These are phyloP conservation scores for Chlamydomonas sp. DNA, from an alignment of 139 green algal species.

Conservation along the genomic window DNA sequence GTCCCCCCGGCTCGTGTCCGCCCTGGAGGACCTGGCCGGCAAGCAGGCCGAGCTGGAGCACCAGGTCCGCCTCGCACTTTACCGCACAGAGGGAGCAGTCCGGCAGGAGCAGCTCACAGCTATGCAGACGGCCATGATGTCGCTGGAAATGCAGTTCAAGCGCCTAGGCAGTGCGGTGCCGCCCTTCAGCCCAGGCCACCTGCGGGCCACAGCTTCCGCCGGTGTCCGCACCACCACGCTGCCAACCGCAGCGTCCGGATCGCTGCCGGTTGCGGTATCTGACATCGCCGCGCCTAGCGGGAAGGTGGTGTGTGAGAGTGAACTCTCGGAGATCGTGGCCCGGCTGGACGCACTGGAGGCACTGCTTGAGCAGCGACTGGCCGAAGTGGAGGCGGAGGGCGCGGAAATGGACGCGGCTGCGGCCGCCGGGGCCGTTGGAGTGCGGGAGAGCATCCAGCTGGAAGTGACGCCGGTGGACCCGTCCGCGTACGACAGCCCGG, in stretches of 20 bases:
- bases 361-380: neutral
- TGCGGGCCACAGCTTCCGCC: neutral
- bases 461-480: neutral
- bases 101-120: slow-evolving; percentile 34
- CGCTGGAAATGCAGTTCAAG: slow-evolving; percentile 28
- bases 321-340: neutral
- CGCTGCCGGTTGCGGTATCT: neutral
- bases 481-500: neutral
- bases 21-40: slow-evolving; percentile 22
- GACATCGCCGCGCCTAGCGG: neutral
- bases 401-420: neutral
- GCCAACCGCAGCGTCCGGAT: neutral
- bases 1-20: slow-evolving; percentile 5
- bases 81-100: slow-evolving; percentile 14
- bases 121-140: slow-evolving; percentile 39
- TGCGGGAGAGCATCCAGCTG: neutral
- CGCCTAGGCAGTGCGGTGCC: neutral
- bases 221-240: neutral
- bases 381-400: neutral
- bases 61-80: slow-evolving; percentile 34
- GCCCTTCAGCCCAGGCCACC: neutral
- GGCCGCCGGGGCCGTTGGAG: neutral
- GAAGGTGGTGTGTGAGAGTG: neutral
- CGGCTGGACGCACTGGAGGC: slow-evolving; percentile 13
- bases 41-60: slow-evolving; percentile 36